phyloP scores from a whole-genome alignment of 75 land plant species.

The Sequoia sempervirens region DNA sequence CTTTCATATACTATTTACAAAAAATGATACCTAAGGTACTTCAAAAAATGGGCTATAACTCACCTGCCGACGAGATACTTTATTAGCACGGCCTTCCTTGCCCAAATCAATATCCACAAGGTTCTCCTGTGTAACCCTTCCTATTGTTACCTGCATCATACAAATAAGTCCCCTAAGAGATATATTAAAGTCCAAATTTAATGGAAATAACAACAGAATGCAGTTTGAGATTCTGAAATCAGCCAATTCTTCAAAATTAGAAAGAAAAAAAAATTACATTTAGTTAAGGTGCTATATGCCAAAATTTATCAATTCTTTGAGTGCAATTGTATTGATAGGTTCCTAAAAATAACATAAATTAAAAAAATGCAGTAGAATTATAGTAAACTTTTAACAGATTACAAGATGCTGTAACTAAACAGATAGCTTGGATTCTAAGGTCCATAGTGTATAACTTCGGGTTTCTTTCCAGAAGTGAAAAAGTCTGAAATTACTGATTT shows the following conservation, averaged over 20 bases:
- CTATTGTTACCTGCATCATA: slow-evolving; percentile 57
- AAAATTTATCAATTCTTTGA: not conserved
- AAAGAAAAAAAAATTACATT: not conserved
- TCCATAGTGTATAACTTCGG: not conserved
- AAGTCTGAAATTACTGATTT: not conserved
- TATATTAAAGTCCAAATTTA: not conserved
- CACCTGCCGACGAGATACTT: slow-evolving; percentile 87
- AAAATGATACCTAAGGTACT: not conserved
- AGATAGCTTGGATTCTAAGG: not conserved
- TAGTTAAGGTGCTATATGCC: not conserved
- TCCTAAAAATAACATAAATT: not conserved
- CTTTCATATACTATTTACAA: not conserved
- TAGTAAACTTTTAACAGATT: not conserved
- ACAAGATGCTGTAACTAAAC: not conserved
- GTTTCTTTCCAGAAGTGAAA: not conserved
- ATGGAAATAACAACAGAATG: not conserved
- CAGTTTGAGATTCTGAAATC: not conserved
- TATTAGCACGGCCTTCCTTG: slow-evolving; percentile 87
- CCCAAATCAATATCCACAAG: slow-evolving; percentile 80
- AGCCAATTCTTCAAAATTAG: not conserved
- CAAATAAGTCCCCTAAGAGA: not conserved
- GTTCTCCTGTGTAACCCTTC: slow-evolving; percentile 69
- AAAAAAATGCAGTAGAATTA: not conserved
- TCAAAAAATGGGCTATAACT: not conserved
- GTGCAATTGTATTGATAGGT: not conserved